Conservation (phyloP, 371 early-diverging fungal genomes). For the Lichtheimia corymbifera region DNA sequence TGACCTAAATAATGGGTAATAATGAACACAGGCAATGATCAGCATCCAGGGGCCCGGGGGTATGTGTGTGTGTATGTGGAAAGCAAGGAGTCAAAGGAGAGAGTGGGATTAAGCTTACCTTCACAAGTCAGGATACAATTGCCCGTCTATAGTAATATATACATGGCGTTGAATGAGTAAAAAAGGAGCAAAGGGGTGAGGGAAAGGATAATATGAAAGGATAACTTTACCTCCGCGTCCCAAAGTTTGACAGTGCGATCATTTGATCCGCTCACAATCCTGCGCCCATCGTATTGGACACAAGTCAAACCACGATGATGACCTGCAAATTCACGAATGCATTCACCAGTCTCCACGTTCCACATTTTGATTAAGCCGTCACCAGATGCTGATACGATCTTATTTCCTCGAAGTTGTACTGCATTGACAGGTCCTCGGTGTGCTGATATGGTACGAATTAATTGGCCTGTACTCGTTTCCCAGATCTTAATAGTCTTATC, state of each 20-base stretch:
- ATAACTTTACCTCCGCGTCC: slow-evolving; percentile 67
- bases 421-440: slow-evolving; percentile 92
- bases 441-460: slow-evolving; percentile 70
- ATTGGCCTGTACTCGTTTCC: slow-evolving; percentile 60
- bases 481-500: slow-evolving; percentile 91
- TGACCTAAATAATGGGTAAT: slow-evolving; percentile 69
- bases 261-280: slow-evolving; percentile 92
- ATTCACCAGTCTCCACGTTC: slow-evolving; percentile 74
- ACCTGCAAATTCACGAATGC: slow-evolving; percentile 67
- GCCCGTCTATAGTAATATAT: slow-evolving; percentile 59
- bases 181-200: background rate
- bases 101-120: slow-evolving; percentile 14
- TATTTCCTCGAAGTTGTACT: slow-evolving; percentile 68
- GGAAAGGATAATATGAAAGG: background rate
- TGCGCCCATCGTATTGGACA: slow-evolving; percentile 89
- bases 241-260: slow-evolving; percentile 95
- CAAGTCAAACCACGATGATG: slow-evolving; percentile 91
- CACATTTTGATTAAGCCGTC: slow-evolving; percentile 89
- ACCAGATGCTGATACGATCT: slow-evolving; percentile 87
- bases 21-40: no score
- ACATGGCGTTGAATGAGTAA: background rate
- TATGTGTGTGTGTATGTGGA: no score
- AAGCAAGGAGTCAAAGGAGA: no score
- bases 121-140: slow-evolving; percentile 58
- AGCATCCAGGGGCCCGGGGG: no score